A percentile compares a stretch with the other conserved stretches of the same genome.
These are phyloP conservation scores for Rhodotorula sp. DNA, from an alignment of 1,284 basidiomycete genomes.

Conservation along the genomic window DNA sequence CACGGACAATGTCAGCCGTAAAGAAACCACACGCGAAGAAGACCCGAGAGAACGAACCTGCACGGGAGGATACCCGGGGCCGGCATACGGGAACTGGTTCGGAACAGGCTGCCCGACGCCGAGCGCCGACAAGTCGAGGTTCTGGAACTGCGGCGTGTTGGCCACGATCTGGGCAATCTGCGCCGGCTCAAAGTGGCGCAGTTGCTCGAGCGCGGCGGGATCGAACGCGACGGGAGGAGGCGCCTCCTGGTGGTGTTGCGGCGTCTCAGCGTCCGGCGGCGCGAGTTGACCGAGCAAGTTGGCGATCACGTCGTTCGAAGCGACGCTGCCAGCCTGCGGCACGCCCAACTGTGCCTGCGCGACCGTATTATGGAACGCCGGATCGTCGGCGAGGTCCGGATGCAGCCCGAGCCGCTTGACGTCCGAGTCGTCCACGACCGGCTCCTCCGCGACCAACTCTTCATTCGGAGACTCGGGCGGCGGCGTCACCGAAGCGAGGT, in stretches of 20 bases:
- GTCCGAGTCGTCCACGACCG: constrained; percentile 7
- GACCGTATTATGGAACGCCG: constrained; percentile 6
- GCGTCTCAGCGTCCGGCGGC: not conserved
- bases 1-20: no score
- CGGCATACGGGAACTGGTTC: not conserved
- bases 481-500: not conserved
- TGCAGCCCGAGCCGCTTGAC: constrained; percentile 11
- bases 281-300: constrained; percentile 26
- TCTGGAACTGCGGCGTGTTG: constrained; percentile 5
- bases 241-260: not conserved
- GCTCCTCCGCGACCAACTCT: not conserved
- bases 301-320: constrained; percentile 19
- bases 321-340: not conserved
- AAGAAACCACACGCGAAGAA: no score
- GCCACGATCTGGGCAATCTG: constrained; percentile 13
- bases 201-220: constrained; percentile 7
- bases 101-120: not conserved
- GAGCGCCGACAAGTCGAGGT: constrained; percentile 16
- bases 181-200: constrained; percentile 5
- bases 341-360: constrained; percentile 18
- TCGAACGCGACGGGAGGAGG: constrained; percentile 4
- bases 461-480: constrained; percentile 13
- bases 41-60: not conserved
- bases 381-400: constrained; percentile 10
- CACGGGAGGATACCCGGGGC: not conserved